These are phyloP conservation scores for Trichoderma erinaceum DNA, from an alignment of 495 filamentous ascomycete species.

Conservation along the genomic window DNA sequence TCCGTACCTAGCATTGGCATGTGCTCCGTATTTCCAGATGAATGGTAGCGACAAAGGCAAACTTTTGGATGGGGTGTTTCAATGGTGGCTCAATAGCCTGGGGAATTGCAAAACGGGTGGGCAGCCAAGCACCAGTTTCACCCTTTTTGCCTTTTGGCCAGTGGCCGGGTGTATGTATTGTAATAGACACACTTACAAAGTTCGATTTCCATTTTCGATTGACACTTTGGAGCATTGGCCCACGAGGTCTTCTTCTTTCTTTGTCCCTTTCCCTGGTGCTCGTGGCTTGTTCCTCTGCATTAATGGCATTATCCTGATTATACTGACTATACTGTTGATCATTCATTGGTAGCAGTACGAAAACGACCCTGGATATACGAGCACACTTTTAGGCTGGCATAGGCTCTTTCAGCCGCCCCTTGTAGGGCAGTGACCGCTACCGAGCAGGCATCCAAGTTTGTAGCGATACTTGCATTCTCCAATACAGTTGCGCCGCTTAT, in stretches of 20 bases:
- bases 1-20: neutral
- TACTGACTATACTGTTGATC: too few species aligned
- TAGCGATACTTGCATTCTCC: neutral
- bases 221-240: too few species aligned
- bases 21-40: slow-evolving; percentile 2
- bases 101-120: neutral
- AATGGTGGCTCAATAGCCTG: neutral
- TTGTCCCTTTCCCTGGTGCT: too few species aligned
- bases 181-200: neutral
- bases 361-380: too few species aligned
- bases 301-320: too few species aligned
- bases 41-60: neutral
- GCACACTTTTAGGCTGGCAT: too few species aligned
- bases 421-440: neutral
- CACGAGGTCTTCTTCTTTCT: too few species aligned
- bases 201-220: too few species aligned
- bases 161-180: neutral
- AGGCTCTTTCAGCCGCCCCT: too few species aligned
- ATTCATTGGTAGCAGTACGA: too few species aligned
- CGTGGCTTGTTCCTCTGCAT: too few species aligned
- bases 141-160: neutral
- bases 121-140: neutral
- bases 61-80: neutral
- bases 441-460: neutral
- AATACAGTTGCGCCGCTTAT: neutral